Evolutionary conservation across 176 grass and related monocot genomes (phyloP).

Genomic region (Metroxylon sagu): DNA sequence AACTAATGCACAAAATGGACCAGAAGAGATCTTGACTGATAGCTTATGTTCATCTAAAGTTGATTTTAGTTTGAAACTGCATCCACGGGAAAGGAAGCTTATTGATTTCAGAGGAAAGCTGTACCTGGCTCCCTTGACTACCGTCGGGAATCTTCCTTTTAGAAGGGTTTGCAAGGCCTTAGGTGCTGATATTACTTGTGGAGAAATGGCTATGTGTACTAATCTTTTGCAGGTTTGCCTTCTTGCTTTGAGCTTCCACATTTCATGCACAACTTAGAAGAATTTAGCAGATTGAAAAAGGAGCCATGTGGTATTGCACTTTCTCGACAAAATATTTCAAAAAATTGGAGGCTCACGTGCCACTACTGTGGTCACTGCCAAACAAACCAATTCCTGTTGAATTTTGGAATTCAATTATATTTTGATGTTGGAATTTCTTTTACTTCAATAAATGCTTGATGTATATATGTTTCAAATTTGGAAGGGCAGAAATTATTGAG

Average conservation of each 20-base stretch:
- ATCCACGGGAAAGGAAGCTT: conserved; percentile 76
- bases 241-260: not conserved
- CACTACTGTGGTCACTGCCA: no score
- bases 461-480: no score
- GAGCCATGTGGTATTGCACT: not conserved
- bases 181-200: conserved; percentile 92
- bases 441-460: no score
- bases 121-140: conserved; percentile 83
- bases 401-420: no score
- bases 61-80: conserved; percentile 35
- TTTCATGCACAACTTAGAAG: no score
- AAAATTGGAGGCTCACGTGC: no score
- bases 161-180: conserved; percentile 78
- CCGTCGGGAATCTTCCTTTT: conserved; percentile 95
- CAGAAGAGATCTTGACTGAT: conserved; percentile 27
- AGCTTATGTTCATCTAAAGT: conserved; percentile 35
- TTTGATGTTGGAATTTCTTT: no score
- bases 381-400: no score
- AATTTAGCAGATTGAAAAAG: no score
- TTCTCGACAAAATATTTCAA: not conserved
- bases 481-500: no score
- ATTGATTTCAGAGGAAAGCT: conserved; percentile 87
- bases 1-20: conserved; percentile 36
- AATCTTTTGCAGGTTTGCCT: conserved; percentile 88
- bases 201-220: conserved; percentile 97